A percentile compares a stretch with the other conserved stretches of the same genome.
Conservation (phyloP, 495 filamentous ascomycete genomes). For the Penicillium macrosclerotiorum region DNA sequence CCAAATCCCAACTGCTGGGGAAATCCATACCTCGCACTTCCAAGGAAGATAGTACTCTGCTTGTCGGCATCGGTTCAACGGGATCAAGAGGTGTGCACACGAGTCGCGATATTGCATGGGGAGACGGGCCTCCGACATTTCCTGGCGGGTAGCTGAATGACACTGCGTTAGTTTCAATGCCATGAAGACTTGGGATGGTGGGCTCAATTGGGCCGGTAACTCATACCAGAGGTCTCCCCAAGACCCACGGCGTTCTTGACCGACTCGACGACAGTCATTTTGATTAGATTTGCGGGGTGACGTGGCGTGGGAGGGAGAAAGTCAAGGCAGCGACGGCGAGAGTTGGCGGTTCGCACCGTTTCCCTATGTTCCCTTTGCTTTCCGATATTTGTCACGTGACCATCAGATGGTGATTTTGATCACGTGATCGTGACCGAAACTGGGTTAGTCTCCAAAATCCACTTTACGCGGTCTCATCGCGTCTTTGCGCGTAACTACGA, state of each 20-base stretch:
- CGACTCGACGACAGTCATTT: constrained; percentile 51
- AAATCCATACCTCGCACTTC: constrained; percentile 84
- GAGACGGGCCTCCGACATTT: constrained; percentile 88
- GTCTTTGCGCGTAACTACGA: constrained; percentile 18
- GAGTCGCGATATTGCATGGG: constrained; percentile 90
- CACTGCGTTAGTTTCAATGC: constrained; percentile 19
- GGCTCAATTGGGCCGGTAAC: constrained; percentile 20
- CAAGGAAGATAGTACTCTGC: constrained; percentile 93
- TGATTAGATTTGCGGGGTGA: constrained; percentile 20
- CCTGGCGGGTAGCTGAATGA: constrained; percentile 70
- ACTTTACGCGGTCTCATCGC: constrained; percentile 27
- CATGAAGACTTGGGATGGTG: constrained; percentile 14
- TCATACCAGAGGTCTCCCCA: constrained; percentile 43
- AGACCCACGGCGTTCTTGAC: constrained; percentile 55
- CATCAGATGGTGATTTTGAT: neutral
- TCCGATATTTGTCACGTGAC: constrained; percentile 31
- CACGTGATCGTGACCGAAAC: constrained; percentile 16
- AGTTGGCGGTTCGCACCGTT: constrained; percentile 31
- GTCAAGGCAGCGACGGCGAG: constrained; percentile 20
- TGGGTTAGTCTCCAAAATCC: constrained; percentile 28
- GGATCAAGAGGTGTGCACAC: constrained; percentile 91
- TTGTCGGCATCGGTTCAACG: constrained; percentile 89
- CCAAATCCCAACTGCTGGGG: neutral
- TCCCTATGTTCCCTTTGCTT: constrained; percentile 31
- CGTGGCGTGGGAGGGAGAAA: constrained; percentile 14